Evolutionary conservation across 2,329 filamentous ascomycete genomes (phyloP).

Genomic region (Parastagonospora nodorum): DNA sequence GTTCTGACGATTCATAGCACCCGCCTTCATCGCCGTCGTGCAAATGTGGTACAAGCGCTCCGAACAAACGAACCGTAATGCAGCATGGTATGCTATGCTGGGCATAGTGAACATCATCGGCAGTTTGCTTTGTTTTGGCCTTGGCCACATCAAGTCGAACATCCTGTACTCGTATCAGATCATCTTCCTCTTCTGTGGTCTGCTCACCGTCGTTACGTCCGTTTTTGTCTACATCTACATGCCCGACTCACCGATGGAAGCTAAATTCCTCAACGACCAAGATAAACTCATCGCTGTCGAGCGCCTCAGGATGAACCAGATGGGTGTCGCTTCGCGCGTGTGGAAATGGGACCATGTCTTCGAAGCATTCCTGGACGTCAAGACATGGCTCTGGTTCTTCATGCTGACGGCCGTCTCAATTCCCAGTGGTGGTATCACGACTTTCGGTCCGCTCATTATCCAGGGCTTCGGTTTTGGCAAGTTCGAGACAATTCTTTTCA

Average conservation of each 20-base stretch:
- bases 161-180: conserved; percentile 45
- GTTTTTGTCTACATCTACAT: conserved; percentile 59
- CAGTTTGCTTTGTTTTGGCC: conserved; percentile 62
- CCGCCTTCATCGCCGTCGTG: conserved; percentile 39
- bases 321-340: conserved; percentile 48
- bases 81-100: conserved; percentile 66
- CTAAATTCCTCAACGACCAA: conserved; percentile 60
- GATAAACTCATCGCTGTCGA: conserved; percentile 66
- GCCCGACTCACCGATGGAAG: conserved; percentile 67
- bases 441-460: conserved; percentile 64
- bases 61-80: conserved; percentile 63
- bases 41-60: conserved; percentile 65
- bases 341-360: conserved; percentile 60
- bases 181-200: conserved; percentile 45
- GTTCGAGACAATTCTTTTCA: conserved; percentile 64
- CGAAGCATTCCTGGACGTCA: conserved; percentile 62
- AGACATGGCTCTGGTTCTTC: conserved; percentile 65
- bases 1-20: conserved; percentile 22
- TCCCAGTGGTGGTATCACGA: conserved; percentile 62
- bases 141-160: conserved; percentile 62
- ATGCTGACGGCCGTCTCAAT: conserved; percentile 48
- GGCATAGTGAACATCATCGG: conserved; percentile 62
- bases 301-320: conserved; percentile 51
- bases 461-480: conserved; percentile 62
- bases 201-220: conserved; percentile 58